phyloP scores from a whole-genome alignment of 148 eudicot genomes.

The Nepenthes gracilis region DNA sequence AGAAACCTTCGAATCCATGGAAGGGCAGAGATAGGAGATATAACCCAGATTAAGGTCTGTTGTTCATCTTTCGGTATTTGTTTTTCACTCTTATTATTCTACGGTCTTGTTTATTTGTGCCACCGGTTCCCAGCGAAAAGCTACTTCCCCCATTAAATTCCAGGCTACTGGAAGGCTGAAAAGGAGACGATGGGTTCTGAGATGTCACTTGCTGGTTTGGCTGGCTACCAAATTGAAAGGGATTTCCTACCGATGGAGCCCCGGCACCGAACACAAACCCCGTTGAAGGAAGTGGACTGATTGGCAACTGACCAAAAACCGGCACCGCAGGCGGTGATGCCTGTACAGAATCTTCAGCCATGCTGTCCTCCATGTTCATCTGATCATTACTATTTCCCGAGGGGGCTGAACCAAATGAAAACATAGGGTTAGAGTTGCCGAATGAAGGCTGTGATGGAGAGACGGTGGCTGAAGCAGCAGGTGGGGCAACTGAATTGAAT shows the following conservation, averaged over 20 bases:
- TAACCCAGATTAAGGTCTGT: too few relatives aligned
- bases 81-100: slow-evolving; percentile 37
- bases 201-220: slow-evolving; percentile 30
- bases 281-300: slow-evolving; percentile 20
- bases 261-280: slow-evolving; percentile 36
- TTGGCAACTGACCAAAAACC: slow-evolving; percentile 37
- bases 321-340: slow-evolving; percentile 31
- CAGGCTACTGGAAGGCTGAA: slow-evolving; percentile 55
- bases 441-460: slow-evolving; percentile 24
- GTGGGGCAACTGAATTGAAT: slow-evolving; percentile 24
- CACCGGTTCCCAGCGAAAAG: slow-evolving; percentile 79
- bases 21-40: too few relatives aligned
- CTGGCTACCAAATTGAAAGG: slow-evolving; percentile 66
- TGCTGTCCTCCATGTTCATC: slow-evolving; percentile 75
- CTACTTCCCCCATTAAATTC: slow-evolving; percentile 58
- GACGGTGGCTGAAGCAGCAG: slow-evolving; percentile 11
- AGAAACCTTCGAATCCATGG: too few relatives aligned
- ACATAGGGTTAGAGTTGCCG: slow-evolving; percentile 21
- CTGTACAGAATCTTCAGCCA: slow-evolving; percentile 80
- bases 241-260: slow-evolving; percentile 23
- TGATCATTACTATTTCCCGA: slow-evolving; percentile 36
- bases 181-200: slow-evolving; percentile 29
- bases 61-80: slow-evolving; percentile 20
- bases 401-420: slow-evolving; percentile 20
- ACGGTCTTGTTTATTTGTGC: slow-evolving; percentile 48